phyloP scores from a whole-genome alignment of 2,329 filamentous ascomycete species.

The Epichloe brachyelytri region DNA sequence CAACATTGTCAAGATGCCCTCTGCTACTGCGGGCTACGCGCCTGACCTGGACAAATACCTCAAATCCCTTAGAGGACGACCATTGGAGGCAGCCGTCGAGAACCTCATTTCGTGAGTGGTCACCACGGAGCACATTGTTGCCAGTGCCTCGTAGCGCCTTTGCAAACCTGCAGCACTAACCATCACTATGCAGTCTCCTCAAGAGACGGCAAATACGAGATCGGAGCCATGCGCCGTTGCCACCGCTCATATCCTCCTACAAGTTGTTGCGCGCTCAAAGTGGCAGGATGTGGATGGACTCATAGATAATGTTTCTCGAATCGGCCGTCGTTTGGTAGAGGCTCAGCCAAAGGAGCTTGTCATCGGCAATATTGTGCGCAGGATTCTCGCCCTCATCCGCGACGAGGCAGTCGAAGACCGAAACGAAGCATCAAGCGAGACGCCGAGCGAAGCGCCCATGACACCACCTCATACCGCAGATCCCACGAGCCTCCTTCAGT shows the following conservation, averaged over 20 bases:
- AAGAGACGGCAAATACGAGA: slow-evolving; percentile 80
- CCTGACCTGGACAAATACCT: slow-evolving; percentile 69
- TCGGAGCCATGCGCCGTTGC: slow-evolving; percentile 83
- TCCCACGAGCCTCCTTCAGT: slow-evolving; percentile 16
- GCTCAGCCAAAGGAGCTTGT: slow-evolving; percentile 85
- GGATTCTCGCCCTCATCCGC: slow-evolving; percentile 79
- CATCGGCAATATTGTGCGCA: slow-evolving; percentile 85
- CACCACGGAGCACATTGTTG: neutral
- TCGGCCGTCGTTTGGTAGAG: slow-evolving; percentile 64
- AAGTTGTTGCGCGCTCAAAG: slow-evolving; percentile 71
- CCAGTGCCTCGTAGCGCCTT: neutral
- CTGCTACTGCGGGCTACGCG: slow-evolving; percentile 31
- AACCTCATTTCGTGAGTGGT: slow-evolving; percentile 61
- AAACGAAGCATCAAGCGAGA: slow-evolving; percentile 50
- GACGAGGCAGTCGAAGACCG: slow-evolving; percentile 78
- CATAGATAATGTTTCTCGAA: slow-evolving; percentile 64
- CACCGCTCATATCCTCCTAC: slow-evolving; percentile 76
- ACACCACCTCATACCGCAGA: slow-evolving; percentile 28
- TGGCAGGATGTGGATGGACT: slow-evolving; percentile 67
- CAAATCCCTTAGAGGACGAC: slow-evolving; percentile 61
- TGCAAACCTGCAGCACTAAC: neutral
- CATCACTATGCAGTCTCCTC: slow-evolving; percentile 39
- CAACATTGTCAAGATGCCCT: slow-evolving; percentile 18
- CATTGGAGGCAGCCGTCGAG: slow-evolving; percentile 73
- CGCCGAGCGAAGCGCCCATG: slow-evolving; percentile 33